Conservation (phyloP, 2,329 filamentous ascomycete species). For the Exophiala spinifera region DNA sequence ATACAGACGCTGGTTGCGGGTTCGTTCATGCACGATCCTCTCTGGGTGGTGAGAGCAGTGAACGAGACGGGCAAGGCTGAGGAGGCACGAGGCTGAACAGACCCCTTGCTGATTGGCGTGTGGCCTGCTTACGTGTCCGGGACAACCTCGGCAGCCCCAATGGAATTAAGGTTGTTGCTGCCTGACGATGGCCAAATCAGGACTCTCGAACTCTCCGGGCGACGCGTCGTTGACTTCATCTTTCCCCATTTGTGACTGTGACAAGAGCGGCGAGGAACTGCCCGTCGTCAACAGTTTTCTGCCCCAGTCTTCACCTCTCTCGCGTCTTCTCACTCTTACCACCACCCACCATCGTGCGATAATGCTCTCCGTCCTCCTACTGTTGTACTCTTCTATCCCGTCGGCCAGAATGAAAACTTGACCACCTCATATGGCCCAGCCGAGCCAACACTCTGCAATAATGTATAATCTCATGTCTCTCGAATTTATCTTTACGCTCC, state of each 20-base stretch:
- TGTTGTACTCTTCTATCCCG: background rate
- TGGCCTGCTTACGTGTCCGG: background rate
- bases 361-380: background rate
- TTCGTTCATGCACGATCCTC: slow-evolving; percentile 39
- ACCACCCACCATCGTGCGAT: background rate
- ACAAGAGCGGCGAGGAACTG: too few species aligned
- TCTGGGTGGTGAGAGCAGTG: slow-evolving; percentile 45
- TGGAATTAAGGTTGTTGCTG: background rate
- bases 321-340: background rate
- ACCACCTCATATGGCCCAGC: background rate
- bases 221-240: background rate
- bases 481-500: background rate
- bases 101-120: background rate
- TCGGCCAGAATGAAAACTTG: background rate
- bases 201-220: background rate
- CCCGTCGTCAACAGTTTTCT: background rate
- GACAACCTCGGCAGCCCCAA: background rate
- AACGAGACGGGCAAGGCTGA: slow-evolving; percentile 10
- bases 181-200: background rate
- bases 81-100: background rate
- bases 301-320: background rate
- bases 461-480: background rate
- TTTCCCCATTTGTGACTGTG: background rate
- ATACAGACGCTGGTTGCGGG: slow-evolving; percentile 45
- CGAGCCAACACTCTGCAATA: background rate